Conservation (phyloP, 768 basidiomycete species). For the Mycena capillaripes region DNA sequence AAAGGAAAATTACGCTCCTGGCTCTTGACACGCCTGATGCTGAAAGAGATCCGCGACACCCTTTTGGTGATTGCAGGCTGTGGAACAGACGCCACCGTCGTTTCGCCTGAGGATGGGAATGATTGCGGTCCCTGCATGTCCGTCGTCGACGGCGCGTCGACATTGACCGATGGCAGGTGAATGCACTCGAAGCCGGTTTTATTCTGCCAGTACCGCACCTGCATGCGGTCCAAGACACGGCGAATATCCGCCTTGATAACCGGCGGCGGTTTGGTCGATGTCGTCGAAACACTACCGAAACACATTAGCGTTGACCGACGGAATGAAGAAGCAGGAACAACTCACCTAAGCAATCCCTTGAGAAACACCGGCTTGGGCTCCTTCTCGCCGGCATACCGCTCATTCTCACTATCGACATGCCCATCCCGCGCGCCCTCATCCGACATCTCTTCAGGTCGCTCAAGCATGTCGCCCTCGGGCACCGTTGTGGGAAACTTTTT, state of each 20-base stretch:
- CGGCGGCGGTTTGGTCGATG: constrained; percentile 88
- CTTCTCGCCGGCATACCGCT: constrained; percentile 68
- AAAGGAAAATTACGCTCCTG: constrained; percentile 56
- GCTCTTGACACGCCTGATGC: constrained; percentile 68
- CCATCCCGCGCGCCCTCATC: constrained; percentile 48
- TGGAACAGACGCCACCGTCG: constrained; percentile 52
- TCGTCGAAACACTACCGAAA: constrained; percentile 82
- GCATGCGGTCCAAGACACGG: constrained; percentile 92
- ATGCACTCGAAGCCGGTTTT: constrained; percentile 97
- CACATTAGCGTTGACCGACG: constrained; percentile 42
- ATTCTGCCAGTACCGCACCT: constrained; percentile 93
- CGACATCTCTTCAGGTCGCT: constrained; percentile 54
- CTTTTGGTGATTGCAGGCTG: constrained; percentile 72
- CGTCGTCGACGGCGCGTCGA: constrained; percentile 56
- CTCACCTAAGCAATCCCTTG: constrained; percentile 94
- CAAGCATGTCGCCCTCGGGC: constrained; percentile 55
- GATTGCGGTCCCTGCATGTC: constrained; percentile 41
- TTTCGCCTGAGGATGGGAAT: constrained; percentile 63
- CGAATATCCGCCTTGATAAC: constrained; percentile 88
- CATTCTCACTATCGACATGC: constrained; percentile 64
- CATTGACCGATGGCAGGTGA: constrained; percentile 93
- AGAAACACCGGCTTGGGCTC: constrained; percentile 95
- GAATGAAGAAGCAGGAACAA: constrained; percentile 15
- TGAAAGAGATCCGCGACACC: constrained; percentile 85
- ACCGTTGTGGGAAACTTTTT: constrained; percentile 66